Base-by-base conservation (phyloP, 2,329 filamentous ascomycete genomes). In the Nemania serpens region DNA sequence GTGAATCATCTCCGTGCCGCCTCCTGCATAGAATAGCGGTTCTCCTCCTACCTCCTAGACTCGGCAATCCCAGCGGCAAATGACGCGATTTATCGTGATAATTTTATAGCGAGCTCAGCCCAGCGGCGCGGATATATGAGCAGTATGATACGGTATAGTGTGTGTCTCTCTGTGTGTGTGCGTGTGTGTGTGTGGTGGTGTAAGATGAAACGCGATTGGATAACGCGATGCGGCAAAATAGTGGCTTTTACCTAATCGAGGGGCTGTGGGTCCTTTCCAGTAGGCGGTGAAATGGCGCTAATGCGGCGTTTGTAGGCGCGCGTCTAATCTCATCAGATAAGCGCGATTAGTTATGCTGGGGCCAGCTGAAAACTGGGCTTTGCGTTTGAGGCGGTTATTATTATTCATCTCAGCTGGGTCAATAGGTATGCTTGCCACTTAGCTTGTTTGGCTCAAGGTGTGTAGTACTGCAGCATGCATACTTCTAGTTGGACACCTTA, bases 221-320 rank as follows among this genome's bases (percentile, higher is more conserved):
- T 15, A 42, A n/a, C 33, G 11, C 42, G 13, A n/a, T 29, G 36
- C 41, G 59, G 61, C 55, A 64, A 49, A 59, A 51, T 54, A 33
- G 17, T n/a, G 34, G 13, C 15, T 45, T 45, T 37, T 29, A 39
- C 20, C 37, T 15, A 13, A 33, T 17, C 37, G 46, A 34, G 46
- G 46, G 46, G 46, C 12, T 39, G 55, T 36, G 25, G 36, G 12
- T 13, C 34, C 1, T 45, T 65, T 61, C 41, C 37, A 62, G 64
- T 42, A 66, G 62, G 64, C 64, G 62, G 62, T 66, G 25, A 29
- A 59, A 51, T 37, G 33, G 51, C 58, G 58, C 48, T 57, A 53
- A 46, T 9, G 5, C 53, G 25, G 58, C 59, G 41, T 57, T 51
- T 62, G 22, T 39, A 36, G 9, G 37, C 57, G 59, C 43, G 34